Percentiles rank a stretch among this genome's conserved stretches.
Conservation (phyloP, 805 yeast genomes). For the Saccharomycopsis synnaedendra region DNA sequence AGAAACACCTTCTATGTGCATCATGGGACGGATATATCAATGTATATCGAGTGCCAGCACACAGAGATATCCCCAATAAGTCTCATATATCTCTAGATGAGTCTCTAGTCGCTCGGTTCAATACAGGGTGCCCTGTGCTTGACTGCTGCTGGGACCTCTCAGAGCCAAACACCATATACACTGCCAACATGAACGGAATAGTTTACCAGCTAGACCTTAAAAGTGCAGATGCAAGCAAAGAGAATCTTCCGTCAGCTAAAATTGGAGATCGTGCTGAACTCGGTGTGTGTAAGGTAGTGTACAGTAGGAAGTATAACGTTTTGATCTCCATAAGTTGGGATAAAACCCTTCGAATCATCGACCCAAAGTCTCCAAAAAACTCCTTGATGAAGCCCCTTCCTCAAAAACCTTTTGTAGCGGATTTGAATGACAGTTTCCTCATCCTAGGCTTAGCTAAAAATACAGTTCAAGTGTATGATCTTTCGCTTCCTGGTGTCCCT, state of each 20-base stretch:
- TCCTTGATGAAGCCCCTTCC: neutral
- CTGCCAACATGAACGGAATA: conserved; percentile 14
- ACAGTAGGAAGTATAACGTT: neutral
- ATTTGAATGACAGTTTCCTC: conserved; percentile 5
- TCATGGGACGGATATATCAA: conserved; percentile 12
- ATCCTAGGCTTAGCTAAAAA: conserved; percentile 5
- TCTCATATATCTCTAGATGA: neutral
- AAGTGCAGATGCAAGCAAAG: neutral
- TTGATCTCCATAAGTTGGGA: conserved; percentile 13
- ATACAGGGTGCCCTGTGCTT: conserved; percentile 9
- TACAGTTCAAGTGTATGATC: conserved; percentile 8
- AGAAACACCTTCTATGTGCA: neutral
- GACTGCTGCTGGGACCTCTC: conserved; percentile 12
- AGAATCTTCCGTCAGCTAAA: neutral
- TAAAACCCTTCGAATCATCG: conserved; percentile 7
- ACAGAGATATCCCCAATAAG: neutral
- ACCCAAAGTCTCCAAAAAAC: neutral
- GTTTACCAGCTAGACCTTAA: conserved; percentile 3
- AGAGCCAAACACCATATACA: conserved; percentile 1
- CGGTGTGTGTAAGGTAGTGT: conserved; percentile 7
- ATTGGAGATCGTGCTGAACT: conserved; percentile 1
- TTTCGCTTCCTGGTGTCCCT: neutral
- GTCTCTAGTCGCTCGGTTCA: neutral
- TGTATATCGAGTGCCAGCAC: conserved; percentile 1
- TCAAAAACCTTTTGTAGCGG: conserved; percentile 8